A percentile compares a stretch with the other conserved stretches of the same genome.
phyloP scores from a whole-genome alignment of 768 basidiomycete genomes.

The Neoboletus brunneissimus region DNA sequence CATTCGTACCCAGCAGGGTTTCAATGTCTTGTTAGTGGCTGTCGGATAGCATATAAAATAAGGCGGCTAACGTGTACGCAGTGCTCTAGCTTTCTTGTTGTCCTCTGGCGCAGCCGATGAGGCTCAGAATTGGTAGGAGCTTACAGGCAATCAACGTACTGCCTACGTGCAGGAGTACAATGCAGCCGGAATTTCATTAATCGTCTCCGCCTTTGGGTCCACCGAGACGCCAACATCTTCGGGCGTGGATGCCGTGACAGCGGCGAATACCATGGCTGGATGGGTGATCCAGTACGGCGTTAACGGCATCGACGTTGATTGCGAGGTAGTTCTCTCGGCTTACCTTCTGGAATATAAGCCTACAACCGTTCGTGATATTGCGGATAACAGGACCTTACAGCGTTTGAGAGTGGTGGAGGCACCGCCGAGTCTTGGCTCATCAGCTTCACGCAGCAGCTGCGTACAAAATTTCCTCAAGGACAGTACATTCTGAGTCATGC shows the following conservation, averaged over 20 bases:
- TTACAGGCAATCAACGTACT: conserved; percentile 39
- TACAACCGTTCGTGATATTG: not conserved
- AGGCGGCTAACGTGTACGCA: conserved; percentile 7
- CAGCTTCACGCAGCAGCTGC: conserved; percentile 30
- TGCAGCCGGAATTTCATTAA: conserved; percentile 54
- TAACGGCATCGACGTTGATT: conserved; percentile 55
- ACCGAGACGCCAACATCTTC: conserved; percentile 41
- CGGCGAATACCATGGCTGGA: conserved; percentile 43
- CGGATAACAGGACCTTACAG: conserved; percentile 28
- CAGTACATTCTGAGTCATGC: conserved; percentile 36
- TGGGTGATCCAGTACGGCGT: conserved; percentile 48
- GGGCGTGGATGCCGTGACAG: conserved; percentile 37
- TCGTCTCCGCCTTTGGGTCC: conserved; percentile 56
- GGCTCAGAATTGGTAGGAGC: conserved; percentile 43
- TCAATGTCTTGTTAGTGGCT: conserved; percentile 34
- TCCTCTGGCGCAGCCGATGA: conserved; percentile 43
- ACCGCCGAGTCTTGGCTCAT: conserved; percentile 36
- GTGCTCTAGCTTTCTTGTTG: conserved; percentile 43
- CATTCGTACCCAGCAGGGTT: conserved; percentile 23
- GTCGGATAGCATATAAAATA: not conserved
- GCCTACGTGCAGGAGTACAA: conserved; percentile 46
- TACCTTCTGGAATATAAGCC: not conserved
- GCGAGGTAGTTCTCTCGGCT: conserved; percentile 33
- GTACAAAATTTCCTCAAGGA: conserved; percentile 31
- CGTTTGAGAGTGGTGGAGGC: conserved; percentile 35